These are phyloP conservation scores for Sporothrix brunneoviolacea DNA, from an alignment of 2,329 filamentous ascomycete genomes.

Conservation along the genomic window DNA sequence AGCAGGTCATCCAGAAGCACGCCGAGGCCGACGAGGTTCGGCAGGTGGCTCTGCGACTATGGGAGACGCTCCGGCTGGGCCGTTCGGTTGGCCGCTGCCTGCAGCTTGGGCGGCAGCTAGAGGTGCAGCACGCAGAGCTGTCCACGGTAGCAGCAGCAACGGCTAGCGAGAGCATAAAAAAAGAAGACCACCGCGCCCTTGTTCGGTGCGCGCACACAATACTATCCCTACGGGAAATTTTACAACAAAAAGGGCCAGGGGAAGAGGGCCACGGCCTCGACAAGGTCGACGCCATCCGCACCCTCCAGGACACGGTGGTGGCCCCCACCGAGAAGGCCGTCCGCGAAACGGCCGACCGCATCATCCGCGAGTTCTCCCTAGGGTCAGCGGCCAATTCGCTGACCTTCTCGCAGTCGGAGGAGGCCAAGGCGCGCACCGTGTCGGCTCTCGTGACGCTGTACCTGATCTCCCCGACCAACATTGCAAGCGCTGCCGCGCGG, in stretches of 20 bases:
- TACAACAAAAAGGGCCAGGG: slow-evolving; percentile 59
- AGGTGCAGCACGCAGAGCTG: slow-evolving; percentile 70
- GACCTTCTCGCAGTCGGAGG: slow-evolving; percentile 62
- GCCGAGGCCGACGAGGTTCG: slow-evolving; percentile 79
- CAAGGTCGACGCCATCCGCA: slow-evolving; percentile 63
- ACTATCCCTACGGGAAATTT: slow-evolving; percentile 65
- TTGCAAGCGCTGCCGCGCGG: slow-evolving; percentile 35
- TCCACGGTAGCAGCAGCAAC: background rate
- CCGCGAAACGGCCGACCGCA: slow-evolving; percentile 66
- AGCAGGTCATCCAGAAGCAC: slow-evolving; percentile 79
- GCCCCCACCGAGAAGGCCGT: slow-evolving; percentile 67
- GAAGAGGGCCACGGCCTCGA: slow-evolving; percentile 74
- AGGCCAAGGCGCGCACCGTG: slow-evolving; percentile 66
- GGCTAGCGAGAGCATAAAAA: slow-evolving; percentile 32
- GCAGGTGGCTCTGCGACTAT: slow-evolving; percentile 68
- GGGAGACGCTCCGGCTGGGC: slow-evolving; percentile 71
- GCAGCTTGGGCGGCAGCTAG: slow-evolving; percentile 75
- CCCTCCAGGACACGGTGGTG: slow-evolving; percentile 60
- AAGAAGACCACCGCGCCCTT: slow-evolving; percentile 70
- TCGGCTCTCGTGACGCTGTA: slow-evolving; percentile 74
- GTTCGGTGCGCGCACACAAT: slow-evolving; percentile 78
- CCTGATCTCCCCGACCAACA: slow-evolving; percentile 61
- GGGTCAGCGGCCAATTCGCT: slow-evolving; percentile 37
- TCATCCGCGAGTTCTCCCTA: slow-evolving; percentile 78
- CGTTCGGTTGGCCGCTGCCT: slow-evolving; percentile 72